Percentiles rank a stretch among this genome's conserved stretches.
Conservation (phyloP, 2,329 filamentous ascomycete species). For the Albifimbria verrucaria region DNA sequence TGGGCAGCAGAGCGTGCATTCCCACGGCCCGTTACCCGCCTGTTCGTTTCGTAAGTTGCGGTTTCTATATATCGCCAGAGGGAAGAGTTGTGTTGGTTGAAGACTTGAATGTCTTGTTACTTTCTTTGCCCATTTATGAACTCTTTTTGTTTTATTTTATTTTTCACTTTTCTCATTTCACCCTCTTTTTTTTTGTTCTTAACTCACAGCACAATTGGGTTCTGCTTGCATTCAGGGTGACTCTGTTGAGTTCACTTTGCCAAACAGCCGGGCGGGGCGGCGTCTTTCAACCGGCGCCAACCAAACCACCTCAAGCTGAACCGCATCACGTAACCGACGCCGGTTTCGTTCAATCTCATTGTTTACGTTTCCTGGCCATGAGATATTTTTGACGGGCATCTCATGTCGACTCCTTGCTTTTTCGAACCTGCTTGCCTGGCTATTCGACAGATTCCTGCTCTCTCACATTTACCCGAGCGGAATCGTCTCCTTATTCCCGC, state of each 20-base stretch:
- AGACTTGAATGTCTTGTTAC: background rate
- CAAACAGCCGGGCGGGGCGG: background rate
- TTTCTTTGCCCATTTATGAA: background rate
- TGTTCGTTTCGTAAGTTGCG: background rate
- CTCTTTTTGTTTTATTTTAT: background rate
- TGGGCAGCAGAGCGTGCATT: background rate
- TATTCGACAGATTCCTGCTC: too few species aligned
- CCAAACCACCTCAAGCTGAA: background rate
- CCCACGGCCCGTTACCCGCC: background rate
- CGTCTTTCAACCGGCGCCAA: background rate
- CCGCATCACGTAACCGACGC: slow-evolving; percentile 16
- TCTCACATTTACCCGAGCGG: too few species aligned
- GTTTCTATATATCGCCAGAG: background rate
- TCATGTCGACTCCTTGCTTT: too few species aligned
- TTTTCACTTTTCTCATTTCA: too few species aligned
- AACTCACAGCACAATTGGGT: background rate
- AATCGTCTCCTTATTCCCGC: background rate
- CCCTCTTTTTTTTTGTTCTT: background rate
- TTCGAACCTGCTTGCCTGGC: too few species aligned
- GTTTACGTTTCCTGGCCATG: too few species aligned
- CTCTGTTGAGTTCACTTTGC: too few species aligned
- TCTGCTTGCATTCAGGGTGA: too few species aligned
- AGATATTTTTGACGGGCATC: too few species aligned
- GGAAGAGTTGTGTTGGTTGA: background rate
- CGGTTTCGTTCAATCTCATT: background rate